Evolutionary conservation across 768 basidiomycete genomes (phyloP).

Genomic region (Lyophyllum shimeji): DNA sequence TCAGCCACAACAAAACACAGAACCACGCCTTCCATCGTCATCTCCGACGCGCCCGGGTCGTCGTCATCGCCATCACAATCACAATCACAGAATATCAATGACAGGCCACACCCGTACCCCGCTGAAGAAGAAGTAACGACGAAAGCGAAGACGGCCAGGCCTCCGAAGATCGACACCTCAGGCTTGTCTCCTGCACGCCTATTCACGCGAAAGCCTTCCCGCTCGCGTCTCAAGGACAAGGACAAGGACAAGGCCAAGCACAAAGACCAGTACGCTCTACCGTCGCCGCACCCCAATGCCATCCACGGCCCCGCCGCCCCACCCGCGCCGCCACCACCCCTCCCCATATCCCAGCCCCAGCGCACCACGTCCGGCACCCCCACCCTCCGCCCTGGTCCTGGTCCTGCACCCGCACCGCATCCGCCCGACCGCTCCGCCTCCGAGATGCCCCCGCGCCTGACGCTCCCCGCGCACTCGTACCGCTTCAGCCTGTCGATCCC

Average conservation of each 20-base stretch:
- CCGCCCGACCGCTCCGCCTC: not conserved
- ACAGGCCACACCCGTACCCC: not conserved
- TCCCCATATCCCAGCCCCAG: not conserved
- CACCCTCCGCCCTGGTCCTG: not conserved
- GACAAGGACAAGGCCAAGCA: not conserved
- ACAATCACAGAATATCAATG: too few relatives aligned
- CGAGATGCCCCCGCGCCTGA: conserved; percentile 11
- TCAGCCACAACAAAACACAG: not conserved
- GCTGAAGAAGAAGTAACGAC: not conserved
- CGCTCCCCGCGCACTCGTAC: conserved; percentile 16
- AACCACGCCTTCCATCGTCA: conserved; percentile 2
- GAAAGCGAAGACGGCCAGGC: not conserved
- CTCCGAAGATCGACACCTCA: conserved; percentile 9
- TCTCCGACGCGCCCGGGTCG: not conserved
- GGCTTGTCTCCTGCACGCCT: conserved; percentile 3
- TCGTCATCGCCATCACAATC: not conserved
- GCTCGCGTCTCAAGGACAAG: conserved; percentile 1
- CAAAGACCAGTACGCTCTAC: conserved; percentile 2
- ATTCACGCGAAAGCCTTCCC: conserved; percentile 12
- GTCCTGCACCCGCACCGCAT: not conserved
- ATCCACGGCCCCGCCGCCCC: not conserved
- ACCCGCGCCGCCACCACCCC: conserved; percentile 2
- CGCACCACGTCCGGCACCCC: not conserved
- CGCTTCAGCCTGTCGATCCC: conserved; percentile 24
- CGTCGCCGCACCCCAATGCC: not conserved